Evolutionary conservation across 2,329 filamentous ascomycete genomes (phyloP).

Genomic region (Botrytis paeoniae): DNA sequence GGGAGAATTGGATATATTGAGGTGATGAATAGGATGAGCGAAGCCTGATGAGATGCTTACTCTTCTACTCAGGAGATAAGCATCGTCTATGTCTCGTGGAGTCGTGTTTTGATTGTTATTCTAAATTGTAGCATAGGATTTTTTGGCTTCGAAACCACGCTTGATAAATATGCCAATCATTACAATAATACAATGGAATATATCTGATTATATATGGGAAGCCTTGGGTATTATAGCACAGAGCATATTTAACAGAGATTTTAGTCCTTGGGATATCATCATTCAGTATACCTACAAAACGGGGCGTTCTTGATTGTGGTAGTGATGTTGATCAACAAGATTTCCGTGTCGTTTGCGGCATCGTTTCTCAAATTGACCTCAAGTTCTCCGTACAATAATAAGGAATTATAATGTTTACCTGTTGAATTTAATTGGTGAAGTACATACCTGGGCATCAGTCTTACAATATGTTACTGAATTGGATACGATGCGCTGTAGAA

Average conservation of each 20-base stretch:
- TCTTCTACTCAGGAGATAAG: neutral
- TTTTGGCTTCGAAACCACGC: neutral
- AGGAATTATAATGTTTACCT: neutral
- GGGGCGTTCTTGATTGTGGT: neutral
- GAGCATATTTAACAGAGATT: rapidly evolving
- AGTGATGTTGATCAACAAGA: neutral
- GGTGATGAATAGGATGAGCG: neutral
- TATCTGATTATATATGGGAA: neutral
- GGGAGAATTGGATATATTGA: neutral
- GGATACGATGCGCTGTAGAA: neutral
- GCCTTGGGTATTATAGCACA: neutral
- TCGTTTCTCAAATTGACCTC: neutral
- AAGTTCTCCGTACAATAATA: neutral
- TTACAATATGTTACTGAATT: neutral
- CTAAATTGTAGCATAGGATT: neutral
- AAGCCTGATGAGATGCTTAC: neutral
- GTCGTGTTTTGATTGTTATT: neutral
- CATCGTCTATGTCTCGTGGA: rapidly evolving
- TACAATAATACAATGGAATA: neutral
- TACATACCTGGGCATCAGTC: neutral
- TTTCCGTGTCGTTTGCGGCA: neutral
- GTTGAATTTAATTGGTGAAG: neutral
- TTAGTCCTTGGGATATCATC: neutral
- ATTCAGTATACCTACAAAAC: neutral
- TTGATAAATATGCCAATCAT: neutral